A percentile compares a stretch with the other conserved stretches of the same genome.
phyloP scores from a whole-genome alignment of 441 rosid species.

The Pelargonium fulgidum region DNA sequence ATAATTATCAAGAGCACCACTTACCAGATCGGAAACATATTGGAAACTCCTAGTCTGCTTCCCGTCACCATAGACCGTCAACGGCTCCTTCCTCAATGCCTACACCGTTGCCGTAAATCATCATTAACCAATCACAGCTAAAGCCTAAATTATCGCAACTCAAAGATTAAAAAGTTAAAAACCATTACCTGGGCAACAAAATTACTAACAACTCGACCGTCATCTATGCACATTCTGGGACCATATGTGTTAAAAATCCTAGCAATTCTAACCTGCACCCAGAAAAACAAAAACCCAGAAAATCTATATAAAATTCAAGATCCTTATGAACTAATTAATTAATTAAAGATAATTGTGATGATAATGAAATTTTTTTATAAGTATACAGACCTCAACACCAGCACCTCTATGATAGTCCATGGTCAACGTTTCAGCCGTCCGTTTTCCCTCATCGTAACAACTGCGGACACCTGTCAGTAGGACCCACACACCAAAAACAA shows the following conservation, averaged over 20 bases:
- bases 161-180: neutral
- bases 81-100: constrained; percentile 87
- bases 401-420: constrained; percentile 64
- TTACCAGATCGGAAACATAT: constrained; percentile 88
- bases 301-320: neutral
- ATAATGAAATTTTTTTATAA: neutral
- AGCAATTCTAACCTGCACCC: constrained; percentile 74
- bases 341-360: neutral
- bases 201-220: constrained; percentile 91
- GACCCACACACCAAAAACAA: neutral
- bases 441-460: constrained; percentile 92
- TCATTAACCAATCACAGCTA: neutral
- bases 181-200: constrained; percentile 77
- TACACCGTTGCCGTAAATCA: constrained; percentile 29
- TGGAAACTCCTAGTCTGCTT: constrained; percentile 97
- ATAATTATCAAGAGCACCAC: neutral
- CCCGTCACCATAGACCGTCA: constrained; percentile 94
- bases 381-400: too few species aligned
- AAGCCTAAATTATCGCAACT: neutral
- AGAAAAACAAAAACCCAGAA: neutral
- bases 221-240: constrained; percentile 90
- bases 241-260: constrained; percentile 90
- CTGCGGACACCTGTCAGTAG: constrained; percentile 73
- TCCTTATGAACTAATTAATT: neutral
- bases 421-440: constrained; percentile 87